These are phyloP conservation scores for Fusarium pseudograminearum DNA, from an alignment of 2,329 filamentous ascomycete genomes.

Conservation along the genomic window DNA sequence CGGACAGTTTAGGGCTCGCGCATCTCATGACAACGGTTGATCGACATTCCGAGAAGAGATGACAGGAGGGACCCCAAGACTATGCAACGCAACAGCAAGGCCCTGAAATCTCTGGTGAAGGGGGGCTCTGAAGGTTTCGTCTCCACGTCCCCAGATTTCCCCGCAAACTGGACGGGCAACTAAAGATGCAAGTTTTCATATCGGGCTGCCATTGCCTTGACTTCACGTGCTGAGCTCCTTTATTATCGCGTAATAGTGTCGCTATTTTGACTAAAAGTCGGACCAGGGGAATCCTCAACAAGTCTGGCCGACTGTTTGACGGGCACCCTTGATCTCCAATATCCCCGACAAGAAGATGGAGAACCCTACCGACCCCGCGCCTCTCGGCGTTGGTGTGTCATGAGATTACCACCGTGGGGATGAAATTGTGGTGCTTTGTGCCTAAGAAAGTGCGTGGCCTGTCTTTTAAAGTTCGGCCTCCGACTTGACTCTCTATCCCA, in stretches of 20 bases:
- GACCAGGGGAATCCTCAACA: slow-evolving; percentile 30
- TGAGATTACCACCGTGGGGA: slow-evolving; percentile 38
- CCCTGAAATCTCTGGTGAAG: slow-evolving; percentile 22
- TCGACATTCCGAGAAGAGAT: slow-evolving; percentile 22
- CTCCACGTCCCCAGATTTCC: slow-evolving; percentile 47
- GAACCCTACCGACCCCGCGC: slow-evolving; percentile 41
- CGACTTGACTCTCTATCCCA: slow-evolving; percentile 26
- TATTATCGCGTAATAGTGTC: slow-evolving; percentile 47
- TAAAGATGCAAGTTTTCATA: slow-evolving; percentile 24
- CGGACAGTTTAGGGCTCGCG: slow-evolving; percentile 13
- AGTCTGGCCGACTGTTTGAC: slow-evolving; percentile 29
- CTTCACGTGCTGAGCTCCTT: slow-evolving; percentile 39
- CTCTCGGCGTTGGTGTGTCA: slow-evolving; percentile 38
- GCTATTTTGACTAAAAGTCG: slow-evolving; percentile 43
- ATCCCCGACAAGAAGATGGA: slow-evolving; percentile 37
- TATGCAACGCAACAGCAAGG: slow-evolving; percentile 8
- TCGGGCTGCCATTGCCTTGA: slow-evolving; percentile 28
- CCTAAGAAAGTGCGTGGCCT: slow-evolving; percentile 6
- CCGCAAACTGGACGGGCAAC: slow-evolving; percentile 40
- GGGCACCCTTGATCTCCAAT: slow-evolving; percentile 42
- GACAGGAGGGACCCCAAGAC: slow-evolving; percentile 13
- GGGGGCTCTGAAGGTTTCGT: slow-evolving; percentile 18
- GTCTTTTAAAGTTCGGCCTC: slow-evolving; percentile 22
- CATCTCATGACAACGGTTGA: slow-evolving; percentile 29
- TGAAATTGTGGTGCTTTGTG: slow-evolving; percentile 9